These are phyloP conservation scores for Scedosporium dehoogii DNA, from an alignment of 2,329 filamentous ascomycete genomes.

Conservation along the genomic window DNA sequence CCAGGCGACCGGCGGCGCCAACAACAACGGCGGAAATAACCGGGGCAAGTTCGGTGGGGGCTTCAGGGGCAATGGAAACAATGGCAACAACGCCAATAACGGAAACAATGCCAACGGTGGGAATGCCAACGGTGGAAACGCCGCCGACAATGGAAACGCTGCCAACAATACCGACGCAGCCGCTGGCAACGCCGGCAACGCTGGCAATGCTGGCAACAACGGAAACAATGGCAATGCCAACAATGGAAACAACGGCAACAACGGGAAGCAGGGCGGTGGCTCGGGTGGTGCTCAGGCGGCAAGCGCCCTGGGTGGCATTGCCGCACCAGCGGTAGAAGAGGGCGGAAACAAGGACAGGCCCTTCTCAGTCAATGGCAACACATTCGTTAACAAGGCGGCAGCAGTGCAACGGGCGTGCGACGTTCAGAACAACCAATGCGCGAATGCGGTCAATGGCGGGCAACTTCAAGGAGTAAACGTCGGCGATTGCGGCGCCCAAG, in stretches of 20 bases:
- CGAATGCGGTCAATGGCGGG: slow-evolving; percentile 45
- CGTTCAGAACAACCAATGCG: slow-evolving; percentile 52
- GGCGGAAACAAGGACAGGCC: slow-evolving; percentile 38
- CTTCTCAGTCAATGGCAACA: slow-evolving; percentile 46
- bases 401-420: slow-evolving; percentile 53
- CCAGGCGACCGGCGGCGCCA: slow-evolving; percentile 9
- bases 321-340: slow-evolving; percentile 38
- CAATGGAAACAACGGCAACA: slow-evolving; percentile 1
- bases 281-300: slow-evolving; percentile 18
- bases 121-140: slow-evolving; percentile 9
- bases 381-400: slow-evolving; percentile 43
- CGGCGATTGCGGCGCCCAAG: slow-evolving; percentile 46
- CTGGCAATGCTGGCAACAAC: slow-evolving; percentile 5
- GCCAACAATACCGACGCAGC: slow-evolving; percentile 5
- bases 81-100: slow-evolving; percentile 8
- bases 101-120: slow-evolving; percentile 10
- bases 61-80: slow-evolving; percentile 5
- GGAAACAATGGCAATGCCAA: slow-evolving; percentile 8
- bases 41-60: slow-evolving; percentile 8
- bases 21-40: slow-evolving; percentile 9
- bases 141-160: slow-evolving; percentile 8
- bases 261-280: slow-evolving; percentile 7
- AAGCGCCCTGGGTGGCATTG: slow-evolving; percentile 37
- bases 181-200: slow-evolving; percentile 12
- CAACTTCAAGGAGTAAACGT: slow-evolving; percentile 27